Conservation (phyloP, 768 basidiomycete genomes). For the Holtermanniella nyarrowii region DNA sequence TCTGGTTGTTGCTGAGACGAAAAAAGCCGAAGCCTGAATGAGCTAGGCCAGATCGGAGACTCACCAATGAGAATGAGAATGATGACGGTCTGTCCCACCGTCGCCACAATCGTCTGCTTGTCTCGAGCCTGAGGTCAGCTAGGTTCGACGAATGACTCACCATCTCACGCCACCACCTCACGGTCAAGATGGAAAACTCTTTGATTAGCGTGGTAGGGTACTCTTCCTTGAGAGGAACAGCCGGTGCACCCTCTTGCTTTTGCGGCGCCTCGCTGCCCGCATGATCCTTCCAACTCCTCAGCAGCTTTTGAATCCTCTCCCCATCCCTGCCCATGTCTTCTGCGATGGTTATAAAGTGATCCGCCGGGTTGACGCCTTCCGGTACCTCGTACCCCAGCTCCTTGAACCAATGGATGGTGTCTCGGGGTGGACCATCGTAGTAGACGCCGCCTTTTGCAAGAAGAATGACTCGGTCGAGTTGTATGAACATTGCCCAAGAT, state of each 20-base stretch:
- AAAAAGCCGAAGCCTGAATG: slow-evolving; percentile 8
- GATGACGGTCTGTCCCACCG: slow-evolving; percentile 4
- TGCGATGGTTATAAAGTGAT: slow-evolving; percentile 10
- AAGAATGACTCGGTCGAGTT: slow-evolving; percentile 5
- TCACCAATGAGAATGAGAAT: slow-evolving; percentile 35
- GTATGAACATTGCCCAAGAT: slow-evolving; percentile 4
- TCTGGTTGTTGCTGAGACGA: slow-evolving; percentile 3
- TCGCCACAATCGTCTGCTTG: not conserved
- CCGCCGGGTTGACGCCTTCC: slow-evolving; percentile 10
- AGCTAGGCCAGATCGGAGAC: not conserved
- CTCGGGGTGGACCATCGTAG: slow-evolving; percentile 7
- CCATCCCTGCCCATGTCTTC: slow-evolving; percentile 2
- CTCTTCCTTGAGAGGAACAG: too few relatives aligned
- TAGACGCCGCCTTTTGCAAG: slow-evolving; percentile 5
- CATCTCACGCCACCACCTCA: too few relatives aligned
- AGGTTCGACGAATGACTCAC: too few relatives aligned
- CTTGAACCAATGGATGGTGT: slow-evolving; percentile 9
- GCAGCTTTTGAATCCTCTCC: not conserved
- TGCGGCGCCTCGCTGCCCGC: too few relatives aligned
- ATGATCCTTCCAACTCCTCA: slow-evolving; percentile 1
- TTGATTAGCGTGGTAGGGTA: too few relatives aligned
- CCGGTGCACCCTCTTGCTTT: too few relatives aligned
- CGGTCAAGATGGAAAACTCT: too few relatives aligned
- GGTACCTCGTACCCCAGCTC: slow-evolving; percentile 7
- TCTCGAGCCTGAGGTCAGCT: slow-evolving; percentile 1